phyloP scores from a whole-genome alignment of 768 basidiomycete species.

The Pholiota microspora region DNA sequence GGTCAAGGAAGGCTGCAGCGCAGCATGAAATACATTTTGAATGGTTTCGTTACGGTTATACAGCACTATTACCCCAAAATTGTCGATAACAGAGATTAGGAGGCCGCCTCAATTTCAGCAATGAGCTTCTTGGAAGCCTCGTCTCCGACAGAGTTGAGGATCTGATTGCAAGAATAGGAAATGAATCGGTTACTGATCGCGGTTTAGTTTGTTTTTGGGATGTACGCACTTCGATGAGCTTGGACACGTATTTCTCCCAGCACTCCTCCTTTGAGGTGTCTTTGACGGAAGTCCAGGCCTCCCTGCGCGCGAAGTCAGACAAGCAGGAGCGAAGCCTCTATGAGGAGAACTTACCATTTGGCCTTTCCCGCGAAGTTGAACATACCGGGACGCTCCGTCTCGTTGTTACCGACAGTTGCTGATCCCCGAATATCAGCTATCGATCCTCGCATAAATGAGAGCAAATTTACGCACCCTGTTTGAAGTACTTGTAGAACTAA shows the following conservation, averaged over 20 bases:
- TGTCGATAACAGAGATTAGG: neutral
- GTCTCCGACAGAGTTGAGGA: constrained; percentile 34
- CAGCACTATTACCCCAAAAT: neutral
- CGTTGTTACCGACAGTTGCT: constrained; percentile 78
- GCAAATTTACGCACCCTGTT: constrained; percentile 64
- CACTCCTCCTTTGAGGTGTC: constrained; percentile 76
- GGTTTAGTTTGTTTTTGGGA: neutral
- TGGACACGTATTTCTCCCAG: constrained; percentile 68
- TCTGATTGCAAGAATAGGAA: constrained; percentile 7
- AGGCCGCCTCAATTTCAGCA: constrained; percentile 58
- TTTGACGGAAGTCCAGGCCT: constrained; percentile 80
- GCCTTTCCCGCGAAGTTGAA: constrained; percentile 86
- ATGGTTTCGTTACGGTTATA: neutral
- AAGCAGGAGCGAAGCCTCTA: neutral
- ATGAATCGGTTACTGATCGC: neutral
- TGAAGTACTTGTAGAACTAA: constrained; percentile 93
- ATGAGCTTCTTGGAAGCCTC: constrained; percentile 55
- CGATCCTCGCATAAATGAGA: neutral
- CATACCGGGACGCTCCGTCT: constrained; percentile 63
- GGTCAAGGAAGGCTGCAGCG: neutral
- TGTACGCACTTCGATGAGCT: constrained; percentile 66
- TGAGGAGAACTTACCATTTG: constrained; percentile 67
- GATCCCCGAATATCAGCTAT: constrained; percentile 3
- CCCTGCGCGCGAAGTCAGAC: constrained; percentile 44
- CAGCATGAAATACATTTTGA: neutral